Evolutionary conservation across 306 rosid genomes (phyloP).

Genomic region (Abrus precatorius): DNA sequence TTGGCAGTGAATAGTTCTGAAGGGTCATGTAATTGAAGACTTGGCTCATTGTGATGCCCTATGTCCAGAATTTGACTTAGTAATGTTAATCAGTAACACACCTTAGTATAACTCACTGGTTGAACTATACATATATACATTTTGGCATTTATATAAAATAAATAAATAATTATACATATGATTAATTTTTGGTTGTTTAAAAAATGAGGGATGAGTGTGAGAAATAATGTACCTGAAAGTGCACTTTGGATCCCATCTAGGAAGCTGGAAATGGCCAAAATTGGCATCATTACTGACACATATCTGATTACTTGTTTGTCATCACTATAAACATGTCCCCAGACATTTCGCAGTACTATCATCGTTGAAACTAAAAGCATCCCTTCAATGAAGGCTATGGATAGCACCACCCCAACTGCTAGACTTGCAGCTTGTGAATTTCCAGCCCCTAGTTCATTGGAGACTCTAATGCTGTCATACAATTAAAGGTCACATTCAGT

Average conservation of each 20-base stretch:
- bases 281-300: conserved; percentile 55
- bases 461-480: conserved; percentile 52
- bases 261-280: conserved; percentile 49
- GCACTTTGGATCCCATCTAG: conserved; percentile 52
- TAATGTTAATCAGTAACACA: no score
- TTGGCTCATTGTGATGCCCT: conserved; percentile 2
- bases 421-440: conserved; percentile 42
- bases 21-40: background rate
- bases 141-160: no score
- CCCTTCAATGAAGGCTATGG: conserved; percentile 38
- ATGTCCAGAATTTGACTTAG: background rate
- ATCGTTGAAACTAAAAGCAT: conserved; percentile 48
- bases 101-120: no score
- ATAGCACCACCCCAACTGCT: conserved; percentile 48
- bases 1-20: background rate
- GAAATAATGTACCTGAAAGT: conserved; percentile 48
- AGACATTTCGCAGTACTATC: conserved; percentile 61
- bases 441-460: conserved; percentile 54
- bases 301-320: conserved; percentile 64
- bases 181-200: background rate
- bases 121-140: no score
- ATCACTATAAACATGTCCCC: conserved; percentile 74
- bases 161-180: no score
- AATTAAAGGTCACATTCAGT: background rate
- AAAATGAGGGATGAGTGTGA: background rate